A percentile compares a stretch with the other conserved stretches of the same genome.
phyloP scores from a whole-genome alignment of 208 protist genomes.

The Tritrichomonas musculus region DNA sequence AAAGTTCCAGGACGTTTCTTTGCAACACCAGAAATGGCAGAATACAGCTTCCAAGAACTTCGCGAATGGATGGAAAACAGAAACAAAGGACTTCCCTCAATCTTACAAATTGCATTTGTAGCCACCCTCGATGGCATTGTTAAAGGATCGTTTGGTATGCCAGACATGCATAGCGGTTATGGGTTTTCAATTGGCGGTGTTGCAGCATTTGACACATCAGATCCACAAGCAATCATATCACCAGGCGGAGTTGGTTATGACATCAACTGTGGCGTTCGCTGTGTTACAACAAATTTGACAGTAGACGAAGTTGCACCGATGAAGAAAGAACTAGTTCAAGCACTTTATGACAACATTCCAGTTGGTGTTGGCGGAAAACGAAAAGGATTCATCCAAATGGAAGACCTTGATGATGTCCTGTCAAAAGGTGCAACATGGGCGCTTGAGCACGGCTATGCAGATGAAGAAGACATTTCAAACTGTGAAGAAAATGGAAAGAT shows the following conservation, averaged over 20 bases:
- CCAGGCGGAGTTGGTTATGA: slow-evolving; percentile 70
- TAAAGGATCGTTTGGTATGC: slow-evolving; percentile 69
- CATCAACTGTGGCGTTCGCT: slow-evolving; percentile 78
- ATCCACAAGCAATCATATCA: too few species aligned
- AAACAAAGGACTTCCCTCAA: slow-evolving; percentile 63
- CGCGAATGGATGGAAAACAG: slow-evolving; percentile 35
- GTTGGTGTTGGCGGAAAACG: slow-evolving; percentile 12
- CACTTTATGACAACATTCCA: slow-evolving; percentile 4
- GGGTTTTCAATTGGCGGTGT: too few species aligned
- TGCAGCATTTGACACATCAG: too few species aligned
- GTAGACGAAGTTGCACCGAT: slow-evolving; percentile 50
- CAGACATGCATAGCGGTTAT: too few species aligned
- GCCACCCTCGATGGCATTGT: slow-evolving; percentile 70
- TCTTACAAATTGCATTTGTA: slow-evolving; percentile 71
- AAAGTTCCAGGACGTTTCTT: slow-evolving; percentile 60
- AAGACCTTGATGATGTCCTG: slow-evolving; percentile 59
- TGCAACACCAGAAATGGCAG: slow-evolving; percentile 57
- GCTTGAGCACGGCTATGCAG: slow-evolving; percentile 65
- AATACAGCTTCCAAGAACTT: slow-evolving; percentile 63
- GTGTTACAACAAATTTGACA: slow-evolving; percentile 68
- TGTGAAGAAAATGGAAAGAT: slow-evolving; percentile 66
- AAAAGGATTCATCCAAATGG: background rate
- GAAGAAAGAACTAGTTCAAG: background rate
- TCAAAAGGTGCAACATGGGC: slow-evolving; percentile 71
- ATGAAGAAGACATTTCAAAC: slow-evolving; percentile 70